A percentile compares a stretch with the other conserved stretches of the same genome.
These are phyloP conservation scores for Globisporangium canariense DNA, from an alignment of 352 stramenopile genomes.

Conservation along the genomic window DNA sequence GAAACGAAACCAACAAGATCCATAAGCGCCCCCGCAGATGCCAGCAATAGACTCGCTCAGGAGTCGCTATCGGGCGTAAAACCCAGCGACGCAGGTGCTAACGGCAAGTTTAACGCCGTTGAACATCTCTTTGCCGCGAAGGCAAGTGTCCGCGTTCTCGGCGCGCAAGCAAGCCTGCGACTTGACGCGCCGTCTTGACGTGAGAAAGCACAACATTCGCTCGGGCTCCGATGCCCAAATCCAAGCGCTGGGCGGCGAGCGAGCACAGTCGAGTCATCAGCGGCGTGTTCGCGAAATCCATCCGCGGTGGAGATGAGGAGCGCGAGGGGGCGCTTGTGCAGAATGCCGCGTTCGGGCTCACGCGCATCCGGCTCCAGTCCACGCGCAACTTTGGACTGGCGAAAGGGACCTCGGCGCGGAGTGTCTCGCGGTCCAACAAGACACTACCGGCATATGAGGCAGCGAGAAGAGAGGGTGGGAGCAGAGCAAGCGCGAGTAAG, in stretches of 20 bases:
- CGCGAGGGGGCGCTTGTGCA: conserved; percentile 15
- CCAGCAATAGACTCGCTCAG: background rate
- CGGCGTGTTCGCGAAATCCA: conserved; percentile 18
- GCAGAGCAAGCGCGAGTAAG: background rate
- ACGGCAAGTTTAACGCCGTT: background rate
- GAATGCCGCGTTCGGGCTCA: conserved; percentile 18
- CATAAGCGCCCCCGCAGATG: background rate
- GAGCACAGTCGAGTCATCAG: conserved; percentile 20
- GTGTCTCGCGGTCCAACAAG: background rate
- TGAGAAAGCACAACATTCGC: background rate
- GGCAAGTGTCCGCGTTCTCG: background rate
- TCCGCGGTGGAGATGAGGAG: conserved; percentile 16
- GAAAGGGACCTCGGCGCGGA: conserved; percentile 7
- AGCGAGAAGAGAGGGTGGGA: background rate
- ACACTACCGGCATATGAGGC: background rate
- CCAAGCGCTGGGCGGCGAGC: conserved; percentile 18
- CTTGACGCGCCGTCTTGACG: background rate
- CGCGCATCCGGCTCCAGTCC: conserved; percentile 13
- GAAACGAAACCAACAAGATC: background rate
- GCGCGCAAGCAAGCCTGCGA: background rate
- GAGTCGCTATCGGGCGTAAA: background rate
- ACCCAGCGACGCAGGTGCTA: background rate
- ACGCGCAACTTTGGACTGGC: conserved; percentile 6
- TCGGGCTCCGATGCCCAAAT: conserved; percentile 6
- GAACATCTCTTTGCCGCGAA: background rate